Conservation (phyloP, 192 early-diverging fungal genomes). For the Bifiguratus adelaidae region DNA sequence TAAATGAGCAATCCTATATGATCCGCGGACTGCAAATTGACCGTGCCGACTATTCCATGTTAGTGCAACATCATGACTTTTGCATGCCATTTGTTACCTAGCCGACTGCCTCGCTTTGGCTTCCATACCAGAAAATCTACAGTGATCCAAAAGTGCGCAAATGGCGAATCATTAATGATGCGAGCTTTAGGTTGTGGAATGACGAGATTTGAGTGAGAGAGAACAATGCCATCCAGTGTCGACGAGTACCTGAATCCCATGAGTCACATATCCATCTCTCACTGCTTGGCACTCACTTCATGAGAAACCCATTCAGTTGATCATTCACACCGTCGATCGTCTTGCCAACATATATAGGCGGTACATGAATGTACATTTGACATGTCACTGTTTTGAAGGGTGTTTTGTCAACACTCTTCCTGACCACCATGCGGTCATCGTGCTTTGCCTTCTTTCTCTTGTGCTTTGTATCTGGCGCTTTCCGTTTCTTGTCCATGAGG, state of each 20-base stretch:
- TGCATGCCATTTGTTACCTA: slow-evolving; percentile 33
- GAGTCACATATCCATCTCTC: neutral
- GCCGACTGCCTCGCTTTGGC: slow-evolving; percentile 49
- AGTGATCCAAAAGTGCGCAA: slow-evolving; percentile 62
- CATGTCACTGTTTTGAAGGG: too few species aligned
- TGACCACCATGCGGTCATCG: too few species aligned
- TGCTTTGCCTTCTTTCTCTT: too few species aligned
- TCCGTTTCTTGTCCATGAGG: too few species aligned
- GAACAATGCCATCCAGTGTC: slow-evolving; percentile 77
- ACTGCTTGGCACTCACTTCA: slow-evolving; percentile 38
- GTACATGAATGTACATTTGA: slow-evolving; percentile 55
- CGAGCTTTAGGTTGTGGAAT: slow-evolving; percentile 44
- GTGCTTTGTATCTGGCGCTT: too few species aligned
- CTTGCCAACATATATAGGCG: slow-evolving; percentile 51
- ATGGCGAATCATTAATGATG: slow-evolving; percentile 78
- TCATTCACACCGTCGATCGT: slow-evolving; percentile 46
- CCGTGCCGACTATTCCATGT: slow-evolving; percentile 46
- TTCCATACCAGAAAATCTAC: slow-evolving; percentile 67
- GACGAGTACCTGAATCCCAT: slow-evolving; percentile 56
- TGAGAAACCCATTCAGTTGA: slow-evolving; percentile 53
- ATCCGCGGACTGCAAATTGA: slow-evolving; percentile 89
- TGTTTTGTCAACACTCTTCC: too few species aligned
- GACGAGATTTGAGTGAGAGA: slow-evolving; percentile 67
- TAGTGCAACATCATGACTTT: slow-evolving; percentile 13
- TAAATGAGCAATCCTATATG: slow-evolving; percentile 91